These are phyloP conservation scores for Rhodotorula kratochvilovae DNA, from an alignment of 768 basidiomycete genomes.

Conservation along the genomic window DNA sequence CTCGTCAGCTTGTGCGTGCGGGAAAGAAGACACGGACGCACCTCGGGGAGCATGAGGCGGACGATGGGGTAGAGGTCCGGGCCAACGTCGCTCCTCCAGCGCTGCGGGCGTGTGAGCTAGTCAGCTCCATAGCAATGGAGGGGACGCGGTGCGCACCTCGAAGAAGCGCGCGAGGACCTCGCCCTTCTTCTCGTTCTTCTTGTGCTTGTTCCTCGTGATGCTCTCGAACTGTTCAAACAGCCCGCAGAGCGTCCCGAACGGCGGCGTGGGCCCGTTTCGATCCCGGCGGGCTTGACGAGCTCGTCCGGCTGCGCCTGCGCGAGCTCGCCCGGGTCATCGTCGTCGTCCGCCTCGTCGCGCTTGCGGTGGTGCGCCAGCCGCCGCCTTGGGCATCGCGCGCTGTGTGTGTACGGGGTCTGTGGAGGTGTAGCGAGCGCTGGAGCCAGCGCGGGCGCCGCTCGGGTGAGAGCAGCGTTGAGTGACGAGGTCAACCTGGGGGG, in stretches of 20 bases:
- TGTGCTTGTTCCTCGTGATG: slow-evolving; percentile 22
- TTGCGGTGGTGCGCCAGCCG: background rate
- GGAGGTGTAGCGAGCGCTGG: background rate
- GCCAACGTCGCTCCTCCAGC: slow-evolving; percentile 79
- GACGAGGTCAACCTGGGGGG: no score
- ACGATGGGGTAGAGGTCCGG: slow-evolving; percentile 83
- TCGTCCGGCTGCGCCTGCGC: slow-evolving; percentile 9
- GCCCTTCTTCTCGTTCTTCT: slow-evolving; percentile 20
- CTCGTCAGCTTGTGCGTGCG: slow-evolving; percentile 57
- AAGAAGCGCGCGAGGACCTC: slow-evolving; percentile 21
- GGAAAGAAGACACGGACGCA: slow-evolving; percentile 26
- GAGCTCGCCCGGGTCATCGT: background rate
- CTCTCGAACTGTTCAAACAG: slow-evolving; percentile 30
- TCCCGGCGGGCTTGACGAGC: slow-evolving; percentile 10
- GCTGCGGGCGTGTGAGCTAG: slow-evolving; percentile 7
- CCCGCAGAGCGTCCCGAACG: slow-evolving; percentile 4
- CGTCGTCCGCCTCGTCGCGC: background rate
- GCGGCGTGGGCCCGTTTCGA: slow-evolving; percentile 6
- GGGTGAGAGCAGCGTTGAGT: background rate
- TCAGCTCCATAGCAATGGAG: background rate
- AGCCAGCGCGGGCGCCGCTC: no score
- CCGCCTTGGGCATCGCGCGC: background rate
- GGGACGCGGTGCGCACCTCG: background rate
- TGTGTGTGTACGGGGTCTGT: background rate
- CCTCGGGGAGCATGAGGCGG: slow-evolving; percentile 75